Evolutionary conservation across 2,329 filamentous ascomycete genomes (phyloP).

Genomic region (Mycosphaerella sp.): DNA sequence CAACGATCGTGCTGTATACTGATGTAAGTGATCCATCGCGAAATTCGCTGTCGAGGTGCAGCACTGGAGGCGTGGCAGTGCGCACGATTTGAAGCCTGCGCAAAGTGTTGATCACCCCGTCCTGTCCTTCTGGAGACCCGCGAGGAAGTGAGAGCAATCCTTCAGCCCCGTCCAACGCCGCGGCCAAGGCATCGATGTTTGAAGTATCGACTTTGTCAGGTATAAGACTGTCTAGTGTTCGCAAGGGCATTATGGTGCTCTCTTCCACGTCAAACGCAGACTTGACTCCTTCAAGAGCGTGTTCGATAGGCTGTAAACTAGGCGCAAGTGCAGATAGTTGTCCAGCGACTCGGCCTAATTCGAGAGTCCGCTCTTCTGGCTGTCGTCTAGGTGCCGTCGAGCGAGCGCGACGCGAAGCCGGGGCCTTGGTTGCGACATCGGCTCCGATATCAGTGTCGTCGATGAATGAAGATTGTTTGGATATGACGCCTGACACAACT

Average conservation of each 20-base stretch:
- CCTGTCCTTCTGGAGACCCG: not conserved
- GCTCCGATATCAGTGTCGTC: not conserved
- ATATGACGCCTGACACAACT: not conserved
- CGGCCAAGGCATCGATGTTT: not conserved
- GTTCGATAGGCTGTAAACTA: not conserved
- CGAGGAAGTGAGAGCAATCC: not conserved
- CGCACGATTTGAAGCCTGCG: not conserved
- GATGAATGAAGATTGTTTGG: not conserved
- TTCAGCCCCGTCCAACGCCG: not conserved
- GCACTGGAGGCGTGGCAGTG: not conserved
- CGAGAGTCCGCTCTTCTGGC: not conserved
- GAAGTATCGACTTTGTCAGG: not conserved
- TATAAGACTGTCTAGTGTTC: constrained; percentile 9
- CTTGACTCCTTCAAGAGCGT: constrained; percentile 18
- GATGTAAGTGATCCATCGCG: constrained; percentile 1
- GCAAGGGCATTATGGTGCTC: constrained; percentile 6
- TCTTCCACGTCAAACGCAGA: constrained; percentile 27
- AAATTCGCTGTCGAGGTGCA: not conserved
- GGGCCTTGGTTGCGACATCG: not conserved
- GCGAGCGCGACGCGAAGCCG: not conserved
- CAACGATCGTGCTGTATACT: constrained; percentile 24
- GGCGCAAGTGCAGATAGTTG: not conserved
- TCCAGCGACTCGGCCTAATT: not conserved
- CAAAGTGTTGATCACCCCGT: not conserved
- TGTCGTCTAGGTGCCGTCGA: not conserved